A percentile compares a stretch with the other conserved stretches of the same genome.
phyloP scores from a whole-genome alignment of 2,329 filamentous ascomycete genomes.

The Aspergillus versicolor region DNA sequence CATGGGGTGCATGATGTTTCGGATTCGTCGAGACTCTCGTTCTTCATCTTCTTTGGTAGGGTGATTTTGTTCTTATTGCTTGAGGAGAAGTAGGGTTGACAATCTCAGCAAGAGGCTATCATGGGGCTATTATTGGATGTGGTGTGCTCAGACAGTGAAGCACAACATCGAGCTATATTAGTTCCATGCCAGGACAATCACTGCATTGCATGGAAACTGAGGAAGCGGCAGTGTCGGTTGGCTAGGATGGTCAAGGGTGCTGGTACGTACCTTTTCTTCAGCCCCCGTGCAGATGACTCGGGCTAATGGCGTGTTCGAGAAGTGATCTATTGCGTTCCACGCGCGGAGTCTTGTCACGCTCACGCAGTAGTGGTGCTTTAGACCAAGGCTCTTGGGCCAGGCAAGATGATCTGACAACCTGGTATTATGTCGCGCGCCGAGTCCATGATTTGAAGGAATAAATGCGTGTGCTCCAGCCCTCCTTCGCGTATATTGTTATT shows the following conservation, averaged over 20 bases:
- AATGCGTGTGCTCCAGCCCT: not conserved
- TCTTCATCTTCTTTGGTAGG: not conserved
- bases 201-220: constrained; percentile 17
- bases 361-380: not conserved
- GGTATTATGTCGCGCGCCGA: not conserved
- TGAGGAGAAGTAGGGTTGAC: not conserved
- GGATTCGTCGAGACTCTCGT: not conserved
- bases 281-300: constrained; percentile 20
- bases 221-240: constrained; percentile 15
- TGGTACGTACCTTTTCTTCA: not conserved
- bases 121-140: constrained; percentile 12
- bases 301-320: constrained; percentile 16
- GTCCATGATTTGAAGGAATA: not conserved
- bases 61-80: not conserved
- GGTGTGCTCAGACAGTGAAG: constrained; percentile 12
- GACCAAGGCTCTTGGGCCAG: constrained; percentile 6
- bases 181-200: constrained; percentile 23
- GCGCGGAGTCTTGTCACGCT: constrained; percentile 1
- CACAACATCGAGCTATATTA: constrained; percentile 12
- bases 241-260: not conserved
- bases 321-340: constrained; percentile 6
- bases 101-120: not conserved
- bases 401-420: constrained; percentile 9
- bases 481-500: not conserved
- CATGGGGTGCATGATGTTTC: not conserved